phyloP scores from a whole-genome alignment of 441 rosid genomes.

The Mallotus repandus region DNA sequence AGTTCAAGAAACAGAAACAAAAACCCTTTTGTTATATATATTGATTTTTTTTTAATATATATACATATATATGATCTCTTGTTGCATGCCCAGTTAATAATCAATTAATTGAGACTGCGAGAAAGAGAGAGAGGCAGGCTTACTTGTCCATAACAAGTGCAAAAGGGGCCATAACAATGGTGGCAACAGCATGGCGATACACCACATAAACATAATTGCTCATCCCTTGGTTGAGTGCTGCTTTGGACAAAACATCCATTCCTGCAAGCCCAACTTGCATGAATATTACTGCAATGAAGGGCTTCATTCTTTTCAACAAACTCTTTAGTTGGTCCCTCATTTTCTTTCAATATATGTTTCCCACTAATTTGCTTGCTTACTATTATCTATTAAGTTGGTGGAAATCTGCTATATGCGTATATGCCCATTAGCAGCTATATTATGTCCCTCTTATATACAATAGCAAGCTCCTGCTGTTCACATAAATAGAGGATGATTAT shows the following conservation, averaged over 20 bases:
- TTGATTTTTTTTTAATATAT: too few species aligned
- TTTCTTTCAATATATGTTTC: neutral
- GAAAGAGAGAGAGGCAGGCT: neutral
- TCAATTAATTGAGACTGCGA: too few species aligned
- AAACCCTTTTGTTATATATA: neutral
- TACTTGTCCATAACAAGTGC: slow-evolving; percentile 73
- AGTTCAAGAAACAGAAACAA: neutral
- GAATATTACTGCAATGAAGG: slow-evolving; percentile 63
- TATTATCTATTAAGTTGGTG: neutral
- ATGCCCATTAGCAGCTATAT: neutral
- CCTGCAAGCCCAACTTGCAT: slow-evolving; percentile 84
- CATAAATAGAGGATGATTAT: too few species aligned
- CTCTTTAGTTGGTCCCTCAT: neutral
- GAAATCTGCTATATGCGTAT: neutral
- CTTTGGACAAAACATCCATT: slow-evolving; percentile 83
- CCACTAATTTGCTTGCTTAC: too few species aligned
- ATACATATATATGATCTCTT: too few species aligned
- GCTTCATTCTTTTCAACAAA: slow-evolving; percentile 43
- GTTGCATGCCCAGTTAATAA: too few species aligned
- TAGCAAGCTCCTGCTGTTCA: too few species aligned
- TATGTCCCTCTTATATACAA: neutral
- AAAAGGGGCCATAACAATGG: slow-evolving; percentile 74
- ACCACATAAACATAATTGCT: slow-evolving; percentile 84
- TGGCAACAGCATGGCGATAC: slow-evolving; percentile 83
- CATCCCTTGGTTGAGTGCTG: slow-evolving; percentile 79